Evolutionary conservation across 2,329 filamentous ascomycete species (phyloP).

Genomic region (Arthroderma uncinatum): DNA sequence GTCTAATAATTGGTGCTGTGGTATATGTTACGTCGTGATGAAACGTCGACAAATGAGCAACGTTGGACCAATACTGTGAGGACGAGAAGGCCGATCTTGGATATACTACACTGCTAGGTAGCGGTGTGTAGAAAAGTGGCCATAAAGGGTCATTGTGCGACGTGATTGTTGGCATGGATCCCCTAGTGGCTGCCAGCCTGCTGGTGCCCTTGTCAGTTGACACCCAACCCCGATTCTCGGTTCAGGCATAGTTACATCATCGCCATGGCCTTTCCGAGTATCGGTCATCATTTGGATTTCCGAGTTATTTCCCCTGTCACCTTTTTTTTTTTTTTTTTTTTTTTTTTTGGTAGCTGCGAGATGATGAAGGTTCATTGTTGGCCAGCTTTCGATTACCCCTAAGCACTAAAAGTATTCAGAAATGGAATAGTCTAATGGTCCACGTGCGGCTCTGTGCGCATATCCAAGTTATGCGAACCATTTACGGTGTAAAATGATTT

Average conservation of each 20-base stretch:
- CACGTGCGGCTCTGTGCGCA: background rate
- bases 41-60: background rate
- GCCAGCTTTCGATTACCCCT: no score
- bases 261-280: background rate
- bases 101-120: background rate
- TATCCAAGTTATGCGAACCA: no score
- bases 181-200: background rate
- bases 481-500: no score
- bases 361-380: no score
- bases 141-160: background rate
- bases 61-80: background rate
- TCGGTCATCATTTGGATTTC: background rate
- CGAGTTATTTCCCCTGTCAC: background rate
- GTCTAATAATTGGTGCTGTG: background rate
- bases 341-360: no score
- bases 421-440: background rate
- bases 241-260: background rate
- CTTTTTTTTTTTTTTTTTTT: background rate
- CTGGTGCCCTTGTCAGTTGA: conserved; percentile 2
- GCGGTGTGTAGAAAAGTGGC: background rate
- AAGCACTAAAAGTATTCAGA: no score
- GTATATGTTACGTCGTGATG: background rate
- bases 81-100: background rate
- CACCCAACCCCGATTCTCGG: background rate
- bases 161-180: background rate